Conservation (phyloP, 768 basidiomycete species). For the Amanita exitialis region DNA sequence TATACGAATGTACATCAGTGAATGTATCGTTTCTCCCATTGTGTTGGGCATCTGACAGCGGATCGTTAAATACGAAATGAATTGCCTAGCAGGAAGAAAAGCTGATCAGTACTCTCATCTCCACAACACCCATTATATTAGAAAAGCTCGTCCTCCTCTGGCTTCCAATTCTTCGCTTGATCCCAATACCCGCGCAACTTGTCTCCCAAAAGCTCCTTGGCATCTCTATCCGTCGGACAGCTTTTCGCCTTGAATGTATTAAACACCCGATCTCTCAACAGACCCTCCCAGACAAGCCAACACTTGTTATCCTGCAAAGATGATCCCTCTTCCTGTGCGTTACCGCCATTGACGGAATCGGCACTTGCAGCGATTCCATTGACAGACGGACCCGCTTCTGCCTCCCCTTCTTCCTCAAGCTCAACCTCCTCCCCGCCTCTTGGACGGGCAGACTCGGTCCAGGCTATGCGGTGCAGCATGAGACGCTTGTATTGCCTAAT, state of each 20-base stretch:
- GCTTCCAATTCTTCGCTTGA: constrained; percentile 83
- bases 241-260: constrained; percentile 69
- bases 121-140: constrained; percentile 16
- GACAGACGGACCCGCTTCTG: constrained; percentile 9
- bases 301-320: constrained; percentile 86
- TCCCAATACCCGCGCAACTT: constrained; percentile 93
- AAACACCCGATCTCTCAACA: constrained; percentile 74
- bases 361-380: not conserved
- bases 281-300: constrained; percentile 89
- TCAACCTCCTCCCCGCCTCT: constrained; percentile 67
- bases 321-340: constrained; percentile 19
- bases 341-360: constrained; percentile 19
- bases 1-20: not conserved
- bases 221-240: constrained; percentile 76
- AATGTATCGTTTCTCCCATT: not conserved
- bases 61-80: too few species aligned
- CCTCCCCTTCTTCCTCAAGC: constrained; percentile 34
- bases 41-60: too few species aligned
- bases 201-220: constrained; percentile 78
- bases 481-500: constrained; percentile 82
- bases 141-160: constrained; percentile 69
- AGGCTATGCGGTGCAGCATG: constrained; percentile 80
- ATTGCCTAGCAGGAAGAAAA: not conserved
- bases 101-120: too few species aligned
- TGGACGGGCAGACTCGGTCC: constrained; percentile 87